These are phyloP conservation scores for Phlyctochytrium planicorne DNA, from an alignment of 192 early-diverging fungal species.

Conservation along the genomic window DNA sequence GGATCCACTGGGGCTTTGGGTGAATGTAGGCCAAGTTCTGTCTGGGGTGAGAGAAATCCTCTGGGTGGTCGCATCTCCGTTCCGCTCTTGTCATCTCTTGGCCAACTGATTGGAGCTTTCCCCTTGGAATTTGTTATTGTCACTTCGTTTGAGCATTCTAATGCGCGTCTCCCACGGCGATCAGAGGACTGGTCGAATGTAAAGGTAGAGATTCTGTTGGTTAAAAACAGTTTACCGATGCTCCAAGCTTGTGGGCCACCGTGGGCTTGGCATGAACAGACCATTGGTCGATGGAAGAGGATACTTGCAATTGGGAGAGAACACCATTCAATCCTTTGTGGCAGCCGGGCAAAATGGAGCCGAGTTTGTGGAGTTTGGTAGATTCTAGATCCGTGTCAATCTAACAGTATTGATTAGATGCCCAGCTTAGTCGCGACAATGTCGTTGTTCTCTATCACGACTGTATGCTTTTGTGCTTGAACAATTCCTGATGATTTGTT, in stretches of 20 bases:
- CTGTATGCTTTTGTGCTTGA: constrained; percentile 52
- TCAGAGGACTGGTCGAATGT: neutral
- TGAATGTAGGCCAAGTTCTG: neutral
- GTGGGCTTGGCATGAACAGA: constrained; percentile 26
- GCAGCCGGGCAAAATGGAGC: constrained; percentile 82
- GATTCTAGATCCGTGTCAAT: neutral
- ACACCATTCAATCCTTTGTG: constrained; percentile 83
- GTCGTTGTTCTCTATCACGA: constrained; percentile 91
- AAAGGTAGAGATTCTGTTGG: constrained; percentile 5
- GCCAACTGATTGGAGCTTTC: neutral
- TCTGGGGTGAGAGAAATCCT: neutral
- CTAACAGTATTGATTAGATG: constrained; percentile 61
- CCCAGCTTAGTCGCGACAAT: constrained; percentile 87
- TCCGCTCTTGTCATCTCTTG: neutral
- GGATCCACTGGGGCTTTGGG: neutral
- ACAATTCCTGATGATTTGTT: neutral
- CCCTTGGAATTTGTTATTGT: neutral
- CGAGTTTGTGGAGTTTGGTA: constrained; percentile 88
- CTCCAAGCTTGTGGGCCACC: constrained; percentile 17
- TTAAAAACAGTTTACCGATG: neutral
- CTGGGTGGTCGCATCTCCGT: neutral
- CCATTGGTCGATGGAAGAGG: constrained; percentile 1
- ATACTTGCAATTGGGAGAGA: constrained; percentile 83
- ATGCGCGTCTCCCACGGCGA: neutral
- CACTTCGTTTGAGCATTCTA: neutral